These are phyloP conservation scores for Lentithecium fluviatile DNA, from an alignment of 495 filamentous ascomycete genomes.

Conservation along the genomic window DNA sequence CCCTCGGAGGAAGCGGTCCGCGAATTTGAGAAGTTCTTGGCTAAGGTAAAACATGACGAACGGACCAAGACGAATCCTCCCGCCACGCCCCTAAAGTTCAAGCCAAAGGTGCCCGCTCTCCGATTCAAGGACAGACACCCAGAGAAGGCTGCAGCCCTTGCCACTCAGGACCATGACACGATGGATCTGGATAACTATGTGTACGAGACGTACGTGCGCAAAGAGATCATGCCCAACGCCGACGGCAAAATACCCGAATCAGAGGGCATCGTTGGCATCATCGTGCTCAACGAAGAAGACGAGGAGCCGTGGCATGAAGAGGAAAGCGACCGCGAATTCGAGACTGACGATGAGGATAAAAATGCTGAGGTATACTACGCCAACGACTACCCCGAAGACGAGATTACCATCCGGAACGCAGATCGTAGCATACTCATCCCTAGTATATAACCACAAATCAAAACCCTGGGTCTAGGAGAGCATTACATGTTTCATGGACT, in stretches of 20 bases:
- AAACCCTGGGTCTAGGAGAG: no score
- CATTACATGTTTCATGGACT: no score
- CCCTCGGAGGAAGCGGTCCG: slow-evolving; percentile 31
- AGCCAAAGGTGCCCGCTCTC: slow-evolving; percentile 40
- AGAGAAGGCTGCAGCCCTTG: slow-evolving; percentile 13
- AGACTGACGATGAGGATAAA: background rate
- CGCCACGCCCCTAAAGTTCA: slow-evolving; percentile 7
- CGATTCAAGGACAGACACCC: slow-evolving; percentile 37
- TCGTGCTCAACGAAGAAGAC: background rate
- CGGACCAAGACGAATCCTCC: background rate
- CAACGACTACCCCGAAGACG: background rate
- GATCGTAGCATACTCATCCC: no score
- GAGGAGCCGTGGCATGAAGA: background rate
- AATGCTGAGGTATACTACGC: background rate
- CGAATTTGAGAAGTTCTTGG: slow-evolving; percentile 27
- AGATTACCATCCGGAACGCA: no score
- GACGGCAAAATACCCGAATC: background rate
- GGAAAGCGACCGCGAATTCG: background rate
- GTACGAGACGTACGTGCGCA: slow-evolving; percentile 54
- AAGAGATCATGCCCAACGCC: background rate
- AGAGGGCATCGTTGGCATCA: background rate
- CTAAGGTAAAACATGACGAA: slow-evolving; percentile 27
- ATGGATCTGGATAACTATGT: slow-evolving; percentile 55
- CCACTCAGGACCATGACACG: slow-evolving; percentile 17
- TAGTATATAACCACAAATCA: no score